A percentile compares a stretch with the other conserved stretches of the same genome.
Evolutionary conservation across 257 asterid genomes (phyloP).

Genomic region (Perilla frutescens): DNA sequence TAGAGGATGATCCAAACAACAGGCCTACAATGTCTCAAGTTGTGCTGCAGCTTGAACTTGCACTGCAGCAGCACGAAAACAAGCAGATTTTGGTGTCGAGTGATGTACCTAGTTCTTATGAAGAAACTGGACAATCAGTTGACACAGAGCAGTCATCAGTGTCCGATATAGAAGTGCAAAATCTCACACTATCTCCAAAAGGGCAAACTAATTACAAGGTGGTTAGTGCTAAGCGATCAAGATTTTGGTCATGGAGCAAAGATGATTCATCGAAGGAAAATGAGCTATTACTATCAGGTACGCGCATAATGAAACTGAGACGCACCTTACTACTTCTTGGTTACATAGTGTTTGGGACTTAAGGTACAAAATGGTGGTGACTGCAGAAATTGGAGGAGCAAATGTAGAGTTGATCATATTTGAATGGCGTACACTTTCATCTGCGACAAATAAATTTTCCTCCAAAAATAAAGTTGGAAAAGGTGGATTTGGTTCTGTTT

Average conservation of each 20-base stretch:
- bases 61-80: conserved; percentile 41
- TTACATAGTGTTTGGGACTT: too few species aligned
- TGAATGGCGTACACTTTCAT: conserved; percentile 3
- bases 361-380: neutral
- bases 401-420: neutral
- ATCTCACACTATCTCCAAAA: neutral
- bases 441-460: conserved; percentile 18
- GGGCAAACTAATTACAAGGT: neutral
- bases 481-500: conserved; percentile 26
- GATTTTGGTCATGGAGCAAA: neutral
- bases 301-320: neutral
- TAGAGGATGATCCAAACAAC: conserved; percentile 50
- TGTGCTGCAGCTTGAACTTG: conserved; percentile 47
- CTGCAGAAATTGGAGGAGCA: conserved; percentile 21
- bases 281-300: conserved; percentile 18
- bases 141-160: conserved; percentile 2
- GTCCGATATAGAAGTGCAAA: conserved; percentile 20
- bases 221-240: neutral
- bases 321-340: too few species aligned
- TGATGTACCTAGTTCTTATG: conserved; percentile 19
- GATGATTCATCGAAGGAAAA: neutral
- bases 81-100: neutral
- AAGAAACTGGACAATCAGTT: conserved; percentile 1
- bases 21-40: conserved; percentile 70
- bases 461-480: conserved; percentile 22